These are phyloP conservation scores for Kwoniella mangroviensis DNA, from an alignment of 768 basidiomycete species.

Conservation along the genomic window DNA sequence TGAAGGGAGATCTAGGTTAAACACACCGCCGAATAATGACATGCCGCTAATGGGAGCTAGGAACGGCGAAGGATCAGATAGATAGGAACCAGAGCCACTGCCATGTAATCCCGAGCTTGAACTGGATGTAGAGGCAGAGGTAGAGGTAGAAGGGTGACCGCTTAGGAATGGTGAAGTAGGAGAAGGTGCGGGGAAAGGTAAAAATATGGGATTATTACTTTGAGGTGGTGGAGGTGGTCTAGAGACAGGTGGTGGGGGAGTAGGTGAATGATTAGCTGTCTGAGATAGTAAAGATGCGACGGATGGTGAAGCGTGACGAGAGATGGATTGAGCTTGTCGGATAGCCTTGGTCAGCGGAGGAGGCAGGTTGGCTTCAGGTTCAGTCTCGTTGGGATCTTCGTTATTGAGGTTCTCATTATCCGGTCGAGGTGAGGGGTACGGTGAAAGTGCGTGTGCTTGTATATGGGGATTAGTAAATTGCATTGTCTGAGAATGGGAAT, in stretches of 20 bases:
- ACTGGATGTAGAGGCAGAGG: neutral
- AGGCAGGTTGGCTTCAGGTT: slow-evolving; percentile 36
- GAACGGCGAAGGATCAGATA: slow-evolving; percentile 49
- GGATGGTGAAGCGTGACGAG: slow-evolving; percentile 1
- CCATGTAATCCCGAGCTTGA: neutral
- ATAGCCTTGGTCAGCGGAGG: slow-evolving; percentile 29
- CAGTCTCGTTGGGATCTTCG: slow-evolving; percentile 43
- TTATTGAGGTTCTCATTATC: slow-evolving; percentile 4
- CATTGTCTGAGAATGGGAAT: neutral
- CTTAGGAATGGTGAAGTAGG: slow-evolving; percentile 52
- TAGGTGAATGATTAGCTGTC: slow-evolving; percentile 7
- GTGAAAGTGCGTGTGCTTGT: slow-evolving; percentile 2
- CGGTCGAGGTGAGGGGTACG: slow-evolving; percentile 26
- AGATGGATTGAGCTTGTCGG: neutral
- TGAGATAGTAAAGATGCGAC: slow-evolving; percentile 29
- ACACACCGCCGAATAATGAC: slow-evolving; percentile 46
- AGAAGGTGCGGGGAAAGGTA: slow-evolving; percentile 53
- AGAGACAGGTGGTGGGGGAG: slow-evolving; percentile 16
- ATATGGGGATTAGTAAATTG: neutral
- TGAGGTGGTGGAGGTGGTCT: slow-evolving; percentile 36
- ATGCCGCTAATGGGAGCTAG: slow-evolving; percentile 47
- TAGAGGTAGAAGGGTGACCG: neutral
- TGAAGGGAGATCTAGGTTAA: slow-evolving; percentile 26
- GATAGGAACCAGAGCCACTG: slow-evolving; percentile 13
- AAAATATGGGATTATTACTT: slow-evolving; percentile 44